A percentile compares a stretch with the other conserved stretches of the same genome.
phyloP scores from a whole-genome alignment of 768 basidiomycete genomes.

The Termitomyces sp. region DNA sequence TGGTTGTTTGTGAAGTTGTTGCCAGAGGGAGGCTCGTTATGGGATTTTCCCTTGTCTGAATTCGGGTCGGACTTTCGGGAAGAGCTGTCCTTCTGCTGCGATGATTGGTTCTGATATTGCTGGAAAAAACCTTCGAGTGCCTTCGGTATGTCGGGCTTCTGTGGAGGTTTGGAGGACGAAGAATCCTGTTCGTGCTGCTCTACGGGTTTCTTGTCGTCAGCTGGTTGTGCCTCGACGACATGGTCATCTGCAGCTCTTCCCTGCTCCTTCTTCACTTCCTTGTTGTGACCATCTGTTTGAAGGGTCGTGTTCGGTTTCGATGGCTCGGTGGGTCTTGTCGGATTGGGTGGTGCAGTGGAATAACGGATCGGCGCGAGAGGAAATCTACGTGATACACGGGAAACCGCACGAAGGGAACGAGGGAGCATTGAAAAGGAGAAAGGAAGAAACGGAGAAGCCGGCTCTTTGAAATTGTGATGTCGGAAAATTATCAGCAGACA shows the following conservation, averaged over 20 bases:
- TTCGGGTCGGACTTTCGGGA: conserved; percentile 28
- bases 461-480: neutral
- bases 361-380: conserved; percentile 32
- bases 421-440: conserved; percentile 47
- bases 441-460: conserved; percentile 7
- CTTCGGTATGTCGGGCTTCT: conserved; percentile 49
- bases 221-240: conserved; percentile 2
- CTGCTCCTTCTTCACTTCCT: neutral
- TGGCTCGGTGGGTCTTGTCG: neutral
- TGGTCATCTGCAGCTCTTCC: conserved; percentile 1
- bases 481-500: conserved; percentile 7
- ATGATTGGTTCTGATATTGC: conserved; percentile 47
- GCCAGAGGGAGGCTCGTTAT: conserved; percentile 39
- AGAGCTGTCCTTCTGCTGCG: conserved; percentile 31
- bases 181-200: conserved; percentile 23
- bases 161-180: conserved; percentile 17
- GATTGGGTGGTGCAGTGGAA: conserved; percentile 45
- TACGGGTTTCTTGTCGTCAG: conserved; percentile 9
- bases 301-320: neutral
- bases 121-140: conserved; percentile 78
- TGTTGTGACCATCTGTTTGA: neutral
- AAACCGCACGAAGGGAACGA: conserved; percentile 53
- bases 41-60: conserved; percentile 31
- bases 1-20: conserved; percentile 56
- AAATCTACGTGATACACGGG: conserved; percentile 36